These are phyloP conservation scores for Rhodocollybia butyracea DNA, from an alignment of 768 basidiomycete species.

Conservation along the genomic window DNA sequence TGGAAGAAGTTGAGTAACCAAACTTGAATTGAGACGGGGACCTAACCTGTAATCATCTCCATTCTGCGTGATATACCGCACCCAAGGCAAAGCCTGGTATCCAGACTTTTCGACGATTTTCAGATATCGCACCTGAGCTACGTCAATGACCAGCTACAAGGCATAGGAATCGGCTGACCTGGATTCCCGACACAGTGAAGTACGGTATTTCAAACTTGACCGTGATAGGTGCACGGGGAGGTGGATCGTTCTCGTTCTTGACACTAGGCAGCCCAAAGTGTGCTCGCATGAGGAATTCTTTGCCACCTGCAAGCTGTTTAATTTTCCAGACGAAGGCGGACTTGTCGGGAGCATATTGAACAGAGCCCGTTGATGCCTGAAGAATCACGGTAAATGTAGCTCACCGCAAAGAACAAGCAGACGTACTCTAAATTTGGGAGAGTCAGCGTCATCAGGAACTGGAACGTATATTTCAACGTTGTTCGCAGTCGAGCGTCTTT, in stretches of 20 bases:
- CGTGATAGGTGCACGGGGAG: constrained; percentile 87
- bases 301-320: constrained; percentile 92
- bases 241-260: constrained; percentile 69
- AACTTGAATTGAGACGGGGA: neutral
- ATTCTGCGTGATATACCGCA: constrained; percentile 90
- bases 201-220: constrained; percentile 99
- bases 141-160: neutral
- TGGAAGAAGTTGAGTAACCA: neutral
- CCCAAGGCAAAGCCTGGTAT: constrained; percentile 96
- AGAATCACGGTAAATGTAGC: neutral
- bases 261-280: constrained; percentile 97
- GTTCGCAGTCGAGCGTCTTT: constrained; percentile 92
- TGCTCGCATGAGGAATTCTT: constrained; percentile 97
- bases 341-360: constrained; percentile 97
- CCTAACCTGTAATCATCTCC: constrained; percentile 85
- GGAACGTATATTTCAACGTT: constrained; percentile 99
- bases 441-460: constrained; percentile 98
- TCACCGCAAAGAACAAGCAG: neutral
- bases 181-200: constrained; percentile 96
- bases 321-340: constrained; percentile 99
- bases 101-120: constrained; percentile 99
- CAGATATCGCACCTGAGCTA: constrained; percentile 73
- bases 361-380: constrained; percentile 91
- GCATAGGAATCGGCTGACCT: constrained; percentile 26
- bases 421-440: constrained; percentile 90